Evolutionary conservation across 2,329 filamentous ascomycete species (phyloP).

Genomic region (Fusarium setosum): DNA sequence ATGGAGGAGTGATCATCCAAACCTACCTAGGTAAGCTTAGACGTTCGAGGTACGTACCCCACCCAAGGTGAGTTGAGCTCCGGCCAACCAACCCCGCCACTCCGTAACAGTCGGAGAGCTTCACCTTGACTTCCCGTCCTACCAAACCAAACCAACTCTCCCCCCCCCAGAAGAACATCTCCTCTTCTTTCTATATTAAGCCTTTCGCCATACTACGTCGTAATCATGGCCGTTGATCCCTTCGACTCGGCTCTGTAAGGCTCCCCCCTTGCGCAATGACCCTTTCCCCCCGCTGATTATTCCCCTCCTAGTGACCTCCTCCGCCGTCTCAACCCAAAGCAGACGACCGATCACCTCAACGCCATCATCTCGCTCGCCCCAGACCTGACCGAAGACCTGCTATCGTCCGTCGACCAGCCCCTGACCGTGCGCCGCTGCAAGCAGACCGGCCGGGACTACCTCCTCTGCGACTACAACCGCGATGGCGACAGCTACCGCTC

Average conservation of each 20-base stretch:
- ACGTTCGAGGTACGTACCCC: conserved; percentile 30
- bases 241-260: conserved; percentile 82
- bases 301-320: conserved; percentile 84
- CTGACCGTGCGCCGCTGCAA: conserved; percentile 87
- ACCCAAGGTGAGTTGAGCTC: conserved; percentile 29
- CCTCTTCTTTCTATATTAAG: neutral
- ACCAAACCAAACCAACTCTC: conserved; percentile 5
- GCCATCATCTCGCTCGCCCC: conserved; percentile 90
- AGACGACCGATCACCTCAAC: conserved; percentile 88
- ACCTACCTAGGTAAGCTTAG: too few species aligned
- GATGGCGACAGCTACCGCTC: conserved; percentile 98
- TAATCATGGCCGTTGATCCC: conserved; percentile 67
- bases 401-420: conserved; percentile 97
- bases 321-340: conserved; percentile 94
- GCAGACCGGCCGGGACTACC: conserved; percentile 92
- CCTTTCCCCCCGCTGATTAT: conserved; percentile 19
- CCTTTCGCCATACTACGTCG: neutral
- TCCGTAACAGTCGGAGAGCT: conserved; percentile 36
- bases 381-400: conserved; percentile 94
- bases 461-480: conserved; percentile 99
- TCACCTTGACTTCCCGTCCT: conserved; percentile 22
- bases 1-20: neutral
- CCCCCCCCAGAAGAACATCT: neutral
- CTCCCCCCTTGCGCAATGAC: conserved; percentile 6
- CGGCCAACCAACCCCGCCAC: conserved; percentile 37